phyloP scores from a whole-genome alignment of 176 grass and related monocot species.

The Musa schizocarpa region DNA sequence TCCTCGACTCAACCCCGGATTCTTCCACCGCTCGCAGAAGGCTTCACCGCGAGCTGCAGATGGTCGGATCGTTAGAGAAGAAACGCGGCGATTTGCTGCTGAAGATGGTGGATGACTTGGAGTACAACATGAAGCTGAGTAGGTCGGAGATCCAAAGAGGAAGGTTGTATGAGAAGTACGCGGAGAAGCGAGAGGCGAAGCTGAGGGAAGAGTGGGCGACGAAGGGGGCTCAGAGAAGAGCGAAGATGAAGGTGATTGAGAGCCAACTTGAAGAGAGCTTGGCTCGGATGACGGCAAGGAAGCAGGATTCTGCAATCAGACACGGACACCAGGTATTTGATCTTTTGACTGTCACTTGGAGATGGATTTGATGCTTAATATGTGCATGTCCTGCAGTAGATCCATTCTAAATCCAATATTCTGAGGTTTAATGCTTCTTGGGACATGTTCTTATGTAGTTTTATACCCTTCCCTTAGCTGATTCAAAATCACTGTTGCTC shows the following conservation, averaged over 20 bases:
- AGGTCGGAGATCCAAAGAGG: constrained; percentile 18
- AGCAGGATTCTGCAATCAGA: background rate
- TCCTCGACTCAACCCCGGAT: background rate
- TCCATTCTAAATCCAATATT: background rate
- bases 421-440: background rate
- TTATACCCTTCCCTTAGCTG: no score
- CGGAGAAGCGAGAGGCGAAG: constrained; percentile 47
- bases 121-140: background rate
- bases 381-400: background rate
- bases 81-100: constrained; percentile 31
- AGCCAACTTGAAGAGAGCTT: background rate
- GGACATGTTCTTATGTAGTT: background rate
- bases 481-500: no score
- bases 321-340: background rate
- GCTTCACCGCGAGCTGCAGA: constrained; percentile 25
- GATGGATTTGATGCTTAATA: background rate
- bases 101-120: constrained; percentile 5
- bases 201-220: constrained; percentile 22
- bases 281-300: background rate
- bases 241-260: constrained; percentile 14
- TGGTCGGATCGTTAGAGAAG: constrained; percentile 43
- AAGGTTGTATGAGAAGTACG: constrained; percentile 46
- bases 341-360: background rate
- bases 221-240: constrained; percentile 16
- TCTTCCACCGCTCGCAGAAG: no score